phyloP scores from a whole-genome alignment of 164 flowering plant species.

The Umbilicus rupestris region DNA sequence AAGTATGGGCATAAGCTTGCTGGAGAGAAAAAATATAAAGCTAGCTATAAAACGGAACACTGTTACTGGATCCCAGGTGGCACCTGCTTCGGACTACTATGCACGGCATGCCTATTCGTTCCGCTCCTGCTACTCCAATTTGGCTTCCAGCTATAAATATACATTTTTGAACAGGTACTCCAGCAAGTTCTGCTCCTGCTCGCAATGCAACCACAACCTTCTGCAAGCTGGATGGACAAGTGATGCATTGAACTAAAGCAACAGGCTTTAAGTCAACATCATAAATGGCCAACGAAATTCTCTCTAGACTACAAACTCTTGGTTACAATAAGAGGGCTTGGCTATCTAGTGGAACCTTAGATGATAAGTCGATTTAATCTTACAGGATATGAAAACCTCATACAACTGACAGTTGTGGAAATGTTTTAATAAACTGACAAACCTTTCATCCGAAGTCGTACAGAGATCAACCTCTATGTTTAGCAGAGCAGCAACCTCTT shows the following conservation, averaged over 20 bases:
- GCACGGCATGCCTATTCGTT: conserved; percentile 69
- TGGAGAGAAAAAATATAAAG: too few species aligned
- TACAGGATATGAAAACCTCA: background rate
- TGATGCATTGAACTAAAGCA: background rate
- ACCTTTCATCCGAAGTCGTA: conserved; percentile 68
- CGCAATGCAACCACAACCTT: conserved; percentile 62
- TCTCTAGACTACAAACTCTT: background rate
- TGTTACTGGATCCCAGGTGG: background rate
- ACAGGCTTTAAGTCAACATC: background rate
- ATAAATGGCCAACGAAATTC: background rate
- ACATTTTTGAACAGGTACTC: conserved; percentile 48
- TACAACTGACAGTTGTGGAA: background rate
- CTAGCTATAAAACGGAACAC: background rate
- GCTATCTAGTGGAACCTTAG: background rate
- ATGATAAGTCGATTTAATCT: background rate
- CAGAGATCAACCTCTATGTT: conserved; percentile 70
- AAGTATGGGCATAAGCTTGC: background rate
- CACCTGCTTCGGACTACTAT: conserved; percentile 74
- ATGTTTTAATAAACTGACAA: conserved; percentile 9
- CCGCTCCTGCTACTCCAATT: conserved; percentile 66
- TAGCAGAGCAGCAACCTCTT: conserved; percentile 81
- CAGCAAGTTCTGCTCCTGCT: conserved; percentile 79
- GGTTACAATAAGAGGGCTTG: background rate
- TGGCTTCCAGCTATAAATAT: conserved; percentile 80
- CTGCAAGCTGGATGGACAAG: conserved; percentile 37